phyloP scores from a whole-genome alignment of 2,329 filamentous ascomycete genomes.

The Exophiala sp. region DNA sequence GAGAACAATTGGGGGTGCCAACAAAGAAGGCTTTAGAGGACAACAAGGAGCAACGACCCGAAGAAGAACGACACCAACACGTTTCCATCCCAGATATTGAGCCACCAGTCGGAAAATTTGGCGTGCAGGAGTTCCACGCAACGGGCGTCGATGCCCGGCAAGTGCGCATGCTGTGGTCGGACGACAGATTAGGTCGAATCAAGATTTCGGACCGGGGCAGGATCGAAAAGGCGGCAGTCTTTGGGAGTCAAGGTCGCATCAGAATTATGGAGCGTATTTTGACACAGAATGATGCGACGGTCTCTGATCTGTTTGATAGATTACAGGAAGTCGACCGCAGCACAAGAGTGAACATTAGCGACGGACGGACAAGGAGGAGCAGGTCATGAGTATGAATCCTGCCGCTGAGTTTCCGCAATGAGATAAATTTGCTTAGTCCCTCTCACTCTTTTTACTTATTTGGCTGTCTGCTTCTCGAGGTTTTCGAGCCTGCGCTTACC shows the following conservation, averaged over 20 bases:
- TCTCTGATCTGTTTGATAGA: not conserved
- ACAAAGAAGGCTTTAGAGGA: slow-evolving; percentile 7
- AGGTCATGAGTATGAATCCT: too few species aligned
- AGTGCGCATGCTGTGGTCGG: slow-evolving; percentile 43
- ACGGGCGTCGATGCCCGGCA: slow-evolving; percentile 41
- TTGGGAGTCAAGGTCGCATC: slow-evolving; percentile 30
- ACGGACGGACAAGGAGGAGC: too few species aligned
- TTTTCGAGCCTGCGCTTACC: slow-evolving; percentile 1
- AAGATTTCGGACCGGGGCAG: slow-evolving; percentile 40
- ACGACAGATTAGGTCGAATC: slow-evolving; percentile 43
- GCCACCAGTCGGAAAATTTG: slow-evolving; percentile 26
- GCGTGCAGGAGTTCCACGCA: slow-evolving; percentile 36
- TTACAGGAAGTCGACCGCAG: not conserved
- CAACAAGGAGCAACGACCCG: slow-evolving; percentile 2
- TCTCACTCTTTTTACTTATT: too few species aligned
- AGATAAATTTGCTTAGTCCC: too few species aligned
- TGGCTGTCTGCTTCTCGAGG: too few species aligned
- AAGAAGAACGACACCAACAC: not conserved
- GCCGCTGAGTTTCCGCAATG: too few species aligned
- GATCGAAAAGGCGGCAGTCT: slow-evolving; percentile 42
- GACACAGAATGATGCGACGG: not conserved
- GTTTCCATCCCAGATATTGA: not conserved
- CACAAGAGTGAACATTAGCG: too few species aligned
- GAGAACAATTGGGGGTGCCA: slow-evolving; percentile 21
- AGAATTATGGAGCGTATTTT: not conserved